Evolutionary conservation across 1,139 yeast species (phyloP), one percentile per base, ranked within the genome.

Genomic region (Debaryomyces coudertii): DNA sequence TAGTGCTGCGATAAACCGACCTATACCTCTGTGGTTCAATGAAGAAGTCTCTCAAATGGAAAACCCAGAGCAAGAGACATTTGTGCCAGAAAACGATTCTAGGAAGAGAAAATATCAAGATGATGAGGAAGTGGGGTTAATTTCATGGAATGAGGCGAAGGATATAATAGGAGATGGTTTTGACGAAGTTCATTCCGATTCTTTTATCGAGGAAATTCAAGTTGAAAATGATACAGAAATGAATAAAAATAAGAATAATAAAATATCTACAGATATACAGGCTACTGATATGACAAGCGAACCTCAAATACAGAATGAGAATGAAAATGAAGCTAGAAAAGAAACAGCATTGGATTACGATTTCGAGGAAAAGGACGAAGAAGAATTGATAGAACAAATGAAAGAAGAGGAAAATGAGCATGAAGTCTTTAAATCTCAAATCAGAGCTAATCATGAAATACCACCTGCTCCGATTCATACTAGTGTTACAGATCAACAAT

Each of bases 341-440:
- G 62, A 64, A 6, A 61, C 57, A 11, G 53, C 62, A 2, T 53
- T 78, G 5, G 87, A 83, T 48, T 85, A 84, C 54, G 87, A 80
- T 48, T 88, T 82, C 61, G 87, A 83, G 22, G 90, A 87, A 47
- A 85, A 83, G 27, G 97, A 92, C 48, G 96, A 89, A 47, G 83
- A 81, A 25, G 77, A 80, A 12, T 65, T 90, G 2, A 73, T 77
- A 2, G 76, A 80, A 35, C 87, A 84, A 53, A 65, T 92, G 49
- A 73, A 73, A 37, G 77, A 77, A 40, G 99, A 93, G 61, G 87
- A 83, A 44, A 73, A 71, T 29, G 96, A 88, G 45, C 89, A 87
- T 60, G 83, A 80, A 45, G 66, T 78, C 14, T 87, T 93, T 56
- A 81, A 80, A 30, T 63, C 71, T 12, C 68, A 71, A 16, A 67